A percentile compares a stretch with the other conserved stretches of the same genome.
Evolutionary conservation across 306 rosid species (phyloP).

Genomic region (Lathyrus aphaca): DNA sequence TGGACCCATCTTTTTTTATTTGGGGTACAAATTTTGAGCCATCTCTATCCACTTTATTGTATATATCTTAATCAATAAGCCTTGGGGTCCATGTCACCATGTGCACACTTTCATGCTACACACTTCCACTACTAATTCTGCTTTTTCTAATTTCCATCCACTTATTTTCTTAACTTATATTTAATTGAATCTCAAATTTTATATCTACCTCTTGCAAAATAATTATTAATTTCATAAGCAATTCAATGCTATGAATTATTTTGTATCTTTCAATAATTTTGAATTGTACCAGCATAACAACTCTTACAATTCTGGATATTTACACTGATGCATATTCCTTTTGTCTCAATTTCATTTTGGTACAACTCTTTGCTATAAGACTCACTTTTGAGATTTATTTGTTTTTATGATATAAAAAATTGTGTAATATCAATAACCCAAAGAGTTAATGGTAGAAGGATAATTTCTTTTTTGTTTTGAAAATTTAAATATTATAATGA

Average conservation of each 20-base stretch:
- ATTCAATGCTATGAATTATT: not conserved
- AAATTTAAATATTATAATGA: not conserved
- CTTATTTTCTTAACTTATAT: not conserved
- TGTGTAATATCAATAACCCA: too few species aligned
- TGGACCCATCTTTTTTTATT: slow-evolving; percentile 22
- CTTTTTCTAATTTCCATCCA: not conserved
- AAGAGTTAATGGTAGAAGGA: too few species aligned
- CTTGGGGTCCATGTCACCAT: slow-evolving; percentile 7
- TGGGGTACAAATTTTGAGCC: slow-evolving; percentile 7
- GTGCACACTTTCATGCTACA: not conserved
- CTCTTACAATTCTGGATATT: not conserved
- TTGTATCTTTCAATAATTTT: not conserved
- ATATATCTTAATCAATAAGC: slow-evolving; percentile 9
- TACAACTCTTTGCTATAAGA: not conserved
- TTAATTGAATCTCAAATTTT: not conserved
- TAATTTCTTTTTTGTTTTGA: not conserved
- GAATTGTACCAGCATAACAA: not conserved
- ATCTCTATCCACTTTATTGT: slow-evolving; percentile 22
- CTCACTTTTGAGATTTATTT: not conserved
- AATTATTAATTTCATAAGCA: not conserved
- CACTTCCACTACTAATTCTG: not conserved
- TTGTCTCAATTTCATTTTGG: not conserved
- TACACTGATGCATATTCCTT: not conserved
- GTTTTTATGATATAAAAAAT: too few species aligned
- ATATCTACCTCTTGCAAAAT: not conserved